Conservation (phyloP, 2,329 filamentous ascomycete genomes). For the Ustulina deusta region DNA sequence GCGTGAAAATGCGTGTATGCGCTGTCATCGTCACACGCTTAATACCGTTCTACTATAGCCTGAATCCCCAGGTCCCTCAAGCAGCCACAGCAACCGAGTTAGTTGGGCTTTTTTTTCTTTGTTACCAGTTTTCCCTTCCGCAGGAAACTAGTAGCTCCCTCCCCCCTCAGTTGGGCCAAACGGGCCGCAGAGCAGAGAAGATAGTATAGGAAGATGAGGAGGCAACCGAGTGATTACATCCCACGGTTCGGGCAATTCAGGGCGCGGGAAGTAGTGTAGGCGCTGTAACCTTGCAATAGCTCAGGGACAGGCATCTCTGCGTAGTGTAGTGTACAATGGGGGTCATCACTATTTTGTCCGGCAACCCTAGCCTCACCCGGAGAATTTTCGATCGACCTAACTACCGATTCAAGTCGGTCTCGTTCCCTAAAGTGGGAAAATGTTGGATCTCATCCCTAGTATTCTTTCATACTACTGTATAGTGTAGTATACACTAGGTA, state of each 20-base stretch:
- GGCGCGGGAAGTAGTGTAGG: slow-evolving; percentile 27
- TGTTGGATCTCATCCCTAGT: slow-evolving; percentile 22
- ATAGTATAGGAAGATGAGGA: slow-evolving; percentile 1
- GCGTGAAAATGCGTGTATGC: slow-evolving; percentile 45
- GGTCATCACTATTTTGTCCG: slow-evolving; percentile 20
- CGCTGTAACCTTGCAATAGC: slow-evolving; percentile 24
- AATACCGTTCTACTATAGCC: slow-evolving; percentile 47
- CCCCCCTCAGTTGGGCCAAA: slow-evolving; percentile 24
- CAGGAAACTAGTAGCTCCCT: background rate
- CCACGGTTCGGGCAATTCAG: slow-evolving; percentile 38
- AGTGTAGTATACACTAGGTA: background rate
- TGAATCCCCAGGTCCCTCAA: slow-evolving; percentile 40
- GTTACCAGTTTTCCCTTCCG: slow-evolving; percentile 18
- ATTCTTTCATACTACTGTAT: slow-evolving; percentile 2
- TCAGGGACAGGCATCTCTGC: slow-evolving; percentile 25
- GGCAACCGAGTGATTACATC: slow-evolving; percentile 22
- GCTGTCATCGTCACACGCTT: slow-evolving; percentile 52
- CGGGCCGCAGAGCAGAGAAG: slow-evolving; percentile 34
- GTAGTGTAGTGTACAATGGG: slow-evolving; percentile 23
- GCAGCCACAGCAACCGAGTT: slow-evolving; percentile 31
- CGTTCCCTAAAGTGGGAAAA: slow-evolving; percentile 25
- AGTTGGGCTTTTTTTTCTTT: slow-evolving; percentile 12
- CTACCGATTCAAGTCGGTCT: slow-evolving; percentile 34
- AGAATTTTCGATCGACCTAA: slow-evolving; percentile 39
- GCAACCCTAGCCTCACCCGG: slow-evolving; percentile 35